These are phyloP conservation scores for Talaromyces sp. DNA, from an alignment of 2,329 filamentous ascomycete species.

Conservation along the genomic window DNA sequence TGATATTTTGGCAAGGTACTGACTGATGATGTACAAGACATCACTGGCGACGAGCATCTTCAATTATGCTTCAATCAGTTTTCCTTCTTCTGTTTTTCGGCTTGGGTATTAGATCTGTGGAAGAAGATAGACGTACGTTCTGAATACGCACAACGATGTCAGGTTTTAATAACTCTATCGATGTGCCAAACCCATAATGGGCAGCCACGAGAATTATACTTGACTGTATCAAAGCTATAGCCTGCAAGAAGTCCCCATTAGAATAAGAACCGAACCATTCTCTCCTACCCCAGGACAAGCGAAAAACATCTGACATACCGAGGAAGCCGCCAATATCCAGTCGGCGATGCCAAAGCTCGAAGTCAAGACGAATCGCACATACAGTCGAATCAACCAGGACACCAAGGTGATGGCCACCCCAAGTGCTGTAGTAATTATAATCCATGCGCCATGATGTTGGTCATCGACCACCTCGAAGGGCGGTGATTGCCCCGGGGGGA, in stretches of 20 bases:
- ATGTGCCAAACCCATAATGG: conserved; percentile 35
- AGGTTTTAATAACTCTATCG: conserved; percentile 29
- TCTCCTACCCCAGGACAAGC: background rate
- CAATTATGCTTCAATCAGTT: background rate
- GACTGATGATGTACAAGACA: conserved; percentile 39
- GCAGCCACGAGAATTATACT: conserved; percentile 33
- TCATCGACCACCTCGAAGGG: conserved; percentile 42
- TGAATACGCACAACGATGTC: conserved; percentile 30
- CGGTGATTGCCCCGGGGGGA: conserved; percentile 36
- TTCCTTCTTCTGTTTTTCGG: background rate
- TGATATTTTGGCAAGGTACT: conserved; percentile 34
- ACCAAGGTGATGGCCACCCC: conserved; percentile 38
- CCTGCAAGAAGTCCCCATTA: conserved; percentile 23
- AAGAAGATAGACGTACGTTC: conserved; percentile 25
- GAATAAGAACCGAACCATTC: conserved; percentile 3
- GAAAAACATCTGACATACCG: conserved; percentile 25
- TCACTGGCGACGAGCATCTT: conserved; percentile 38
- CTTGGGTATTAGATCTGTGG: background rate
- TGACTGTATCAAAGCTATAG: conserved; percentile 33
- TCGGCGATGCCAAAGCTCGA: conserved; percentile 38
- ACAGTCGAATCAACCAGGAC: conserved; percentile 38
- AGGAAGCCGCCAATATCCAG: conserved; percentile 33
- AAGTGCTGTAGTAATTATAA: conserved; percentile 41
- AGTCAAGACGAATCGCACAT: conserved; percentile 36
- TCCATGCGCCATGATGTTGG: conserved; percentile 40